These are phyloP conservation scores for Colletotrichum sublineola DNA, from an alignment of 2,329 filamentous ascomycete genomes.

Conservation along the genomic window DNA sequence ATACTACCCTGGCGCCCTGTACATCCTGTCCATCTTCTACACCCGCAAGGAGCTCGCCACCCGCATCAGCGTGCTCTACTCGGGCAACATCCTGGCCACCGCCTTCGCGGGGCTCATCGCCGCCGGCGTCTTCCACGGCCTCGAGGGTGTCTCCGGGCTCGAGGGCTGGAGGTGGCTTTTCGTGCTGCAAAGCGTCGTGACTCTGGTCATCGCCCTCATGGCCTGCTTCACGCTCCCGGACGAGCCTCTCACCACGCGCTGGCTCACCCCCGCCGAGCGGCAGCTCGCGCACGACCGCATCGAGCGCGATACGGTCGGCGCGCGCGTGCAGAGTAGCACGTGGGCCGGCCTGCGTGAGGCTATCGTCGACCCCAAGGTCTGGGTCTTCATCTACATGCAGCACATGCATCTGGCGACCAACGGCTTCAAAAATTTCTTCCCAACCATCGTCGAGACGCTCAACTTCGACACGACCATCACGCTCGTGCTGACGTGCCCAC, in stretches of 20 bases:
- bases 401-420: slow-evolving; percentile 62
- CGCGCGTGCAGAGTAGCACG: slow-evolving; percentile 48
- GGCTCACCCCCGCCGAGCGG: slow-evolving; percentile 53
- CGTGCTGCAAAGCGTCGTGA: slow-evolving; percentile 49
- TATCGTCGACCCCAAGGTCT: slow-evolving; percentile 57
- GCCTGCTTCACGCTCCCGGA: slow-evolving; percentile 53
- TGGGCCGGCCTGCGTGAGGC: slow-evolving; percentile 59
- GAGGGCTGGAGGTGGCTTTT: slow-evolving; percentile 52
- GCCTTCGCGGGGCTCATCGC: slow-evolving; percentile 61
- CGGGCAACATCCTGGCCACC: slow-evolving; percentile 52
- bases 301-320: slow-evolving; percentile 47
- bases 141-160: slow-evolving; percentile 47
- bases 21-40: slow-evolving; percentile 67
- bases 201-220: slow-evolving; percentile 48
- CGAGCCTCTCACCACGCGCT: slow-evolving; percentile 54
- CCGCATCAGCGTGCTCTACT: slow-evolving; percentile 60
- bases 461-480: slow-evolving; percentile 58
- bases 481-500: slow-evolving; percentile 59
- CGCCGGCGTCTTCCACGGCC: slow-evolving; percentile 54
- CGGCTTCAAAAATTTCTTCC: slow-evolving; percentile 59
- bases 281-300: slow-evolving; percentile 59
- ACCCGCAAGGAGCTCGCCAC: slow-evolving; percentile 62
- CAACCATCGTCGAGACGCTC: slow-evolving; percentile 52
- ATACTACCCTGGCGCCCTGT: slow-evolving; percentile 52
- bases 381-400: slow-evolving; percentile 62